These are phyloP conservation scores for Trichoderma lentiforme DNA, from an alignment of 2,329 filamentous ascomycete genomes.

Conservation along the genomic window DNA sequence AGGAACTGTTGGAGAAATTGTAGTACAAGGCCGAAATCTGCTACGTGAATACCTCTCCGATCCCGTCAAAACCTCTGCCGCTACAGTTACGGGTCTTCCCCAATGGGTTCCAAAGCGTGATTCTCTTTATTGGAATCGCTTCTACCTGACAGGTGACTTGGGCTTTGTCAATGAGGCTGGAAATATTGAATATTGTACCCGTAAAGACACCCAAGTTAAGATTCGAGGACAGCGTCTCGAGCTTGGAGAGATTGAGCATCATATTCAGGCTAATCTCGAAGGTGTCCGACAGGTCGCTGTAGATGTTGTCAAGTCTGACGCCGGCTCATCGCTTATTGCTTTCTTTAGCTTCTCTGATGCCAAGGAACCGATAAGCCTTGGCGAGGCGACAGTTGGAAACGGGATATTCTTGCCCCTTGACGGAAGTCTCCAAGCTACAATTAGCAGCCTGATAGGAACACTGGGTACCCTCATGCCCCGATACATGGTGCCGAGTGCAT, in stretches of 20 bases:
- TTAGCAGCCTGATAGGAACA: neutral
- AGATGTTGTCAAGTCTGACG: neutral
- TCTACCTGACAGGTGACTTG: slow-evolving; percentile 23
- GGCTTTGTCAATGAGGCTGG: slow-evolving; percentile 19
- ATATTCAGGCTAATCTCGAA: slow-evolving; percentile 5
- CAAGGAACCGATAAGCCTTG: neutral
- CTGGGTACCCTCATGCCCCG: slow-evolving; percentile 4
- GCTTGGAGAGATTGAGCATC: slow-evolving; percentile 21
- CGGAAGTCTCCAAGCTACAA: neutral
- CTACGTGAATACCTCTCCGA: slow-evolving; percentile 12
- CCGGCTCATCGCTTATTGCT: neutral
- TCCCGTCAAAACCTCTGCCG: neutral
- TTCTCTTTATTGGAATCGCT: neutral
- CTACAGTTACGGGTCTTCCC: neutral
- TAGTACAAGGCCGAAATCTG: slow-evolving; percentile 1
- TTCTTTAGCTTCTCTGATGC: slow-evolving; percentile 7
- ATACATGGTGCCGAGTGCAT: slow-evolving; percentile 12
- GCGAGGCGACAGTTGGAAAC: neutral
- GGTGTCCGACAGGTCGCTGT: slow-evolving; percentile 13
- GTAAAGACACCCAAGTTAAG: slow-evolving; percentile 26
- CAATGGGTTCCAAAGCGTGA: neutral
- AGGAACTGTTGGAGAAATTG: slow-evolving; percentile 15
- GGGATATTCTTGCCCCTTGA: neutral
- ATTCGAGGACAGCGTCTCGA: slow-evolving; percentile 24
- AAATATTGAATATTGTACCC: slow-evolving; percentile 21